phyloP scores from a whole-genome alignment of 257 asterid species.

The Solanum chmielewskii region DNA sequence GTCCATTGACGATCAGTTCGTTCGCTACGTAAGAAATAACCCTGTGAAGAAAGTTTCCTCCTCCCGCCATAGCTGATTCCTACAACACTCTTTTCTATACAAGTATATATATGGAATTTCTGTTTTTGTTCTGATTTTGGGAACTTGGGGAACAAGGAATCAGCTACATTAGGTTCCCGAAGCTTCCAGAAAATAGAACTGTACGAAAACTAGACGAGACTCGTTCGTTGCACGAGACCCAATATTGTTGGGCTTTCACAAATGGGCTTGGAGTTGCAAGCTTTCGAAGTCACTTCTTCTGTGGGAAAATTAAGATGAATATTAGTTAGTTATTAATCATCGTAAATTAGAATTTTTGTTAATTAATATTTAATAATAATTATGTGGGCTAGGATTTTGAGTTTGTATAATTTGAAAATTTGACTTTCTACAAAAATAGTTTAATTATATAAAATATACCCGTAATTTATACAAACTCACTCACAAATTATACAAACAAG shows the following conservation, averaged over 20 bases:
- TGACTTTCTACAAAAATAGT: too few relatives aligned
- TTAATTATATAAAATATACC: not conserved
- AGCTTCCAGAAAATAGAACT: not conserved
- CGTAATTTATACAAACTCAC: not conserved
- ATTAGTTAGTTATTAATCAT: not conserved
- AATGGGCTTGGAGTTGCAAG: not conserved
- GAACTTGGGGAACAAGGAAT: not conserved
- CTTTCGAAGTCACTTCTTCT: not conserved
- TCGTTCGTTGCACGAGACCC: not conserved
- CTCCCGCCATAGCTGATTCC: slow-evolving; percentile 53
- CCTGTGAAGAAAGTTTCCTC: slow-evolving; percentile 62
- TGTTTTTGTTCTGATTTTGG: not conserved
- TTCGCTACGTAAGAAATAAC: slow-evolving; percentile 54
- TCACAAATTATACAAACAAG: too few relatives aligned
- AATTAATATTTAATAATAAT: too few relatives aligned
- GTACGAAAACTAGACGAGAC: not conserved
- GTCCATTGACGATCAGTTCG: slow-evolving; percentile 32
- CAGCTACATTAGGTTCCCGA: not conserved
- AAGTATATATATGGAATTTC: not conserved
- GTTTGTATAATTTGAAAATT: not conserved
- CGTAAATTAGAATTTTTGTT: too few relatives aligned
- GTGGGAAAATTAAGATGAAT: too few relatives aligned
- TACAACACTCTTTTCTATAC: not conserved
- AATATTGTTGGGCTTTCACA: not conserved
- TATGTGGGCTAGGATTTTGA: not conserved